These are phyloP conservation scores for Malbranchea zuffiana DNA, from an alignment of 2,329 filamentous ascomycete genomes.

Conservation along the genomic window DNA sequence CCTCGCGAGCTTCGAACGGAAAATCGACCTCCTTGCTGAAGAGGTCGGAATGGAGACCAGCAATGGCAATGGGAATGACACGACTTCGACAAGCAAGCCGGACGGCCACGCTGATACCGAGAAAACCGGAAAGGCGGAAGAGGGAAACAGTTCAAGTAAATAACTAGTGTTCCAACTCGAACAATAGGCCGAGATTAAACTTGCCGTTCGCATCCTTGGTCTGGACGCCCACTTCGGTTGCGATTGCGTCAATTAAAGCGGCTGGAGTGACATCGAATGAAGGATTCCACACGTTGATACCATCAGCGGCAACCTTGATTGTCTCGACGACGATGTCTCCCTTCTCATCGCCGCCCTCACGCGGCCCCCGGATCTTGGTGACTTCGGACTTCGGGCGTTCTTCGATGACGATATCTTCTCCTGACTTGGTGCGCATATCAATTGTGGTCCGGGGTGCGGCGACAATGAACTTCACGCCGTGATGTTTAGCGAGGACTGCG, in stretches of 20 bases:
- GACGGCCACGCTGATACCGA: slow-evolving; percentile 8
- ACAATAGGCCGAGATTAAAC: slow-evolving; percentile 46
- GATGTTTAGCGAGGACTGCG: slow-evolving; percentile 77
- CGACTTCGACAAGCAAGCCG: neutral
- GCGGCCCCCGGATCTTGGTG: slow-evolving; percentile 69
- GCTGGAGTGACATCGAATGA: slow-evolving; percentile 92
- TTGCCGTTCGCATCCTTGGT: slow-evolving; percentile 60
- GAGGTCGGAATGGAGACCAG: slow-evolving; percentile 12
- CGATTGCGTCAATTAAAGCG: slow-evolving; percentile 79
- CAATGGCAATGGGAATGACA: neutral
- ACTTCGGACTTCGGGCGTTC: slow-evolving; percentile 73
- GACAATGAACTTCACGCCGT: slow-evolving; percentile 88
- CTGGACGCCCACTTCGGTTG: slow-evolving; percentile 82
- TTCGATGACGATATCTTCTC: slow-evolving; percentile 78
- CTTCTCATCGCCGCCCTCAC: slow-evolving; percentile 49
- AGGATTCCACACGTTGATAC: slow-evolving; percentile 88
- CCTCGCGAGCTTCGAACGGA: slow-evolving; percentile 43
- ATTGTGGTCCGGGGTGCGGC: slow-evolving; percentile 92
- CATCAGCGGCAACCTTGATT: slow-evolving; percentile 65
- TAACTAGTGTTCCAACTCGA: slow-evolving; percentile 2
- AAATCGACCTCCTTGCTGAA: slow-evolving; percentile 35
- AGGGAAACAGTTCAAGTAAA: neutral
- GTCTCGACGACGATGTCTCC: slow-evolving; percentile 44
- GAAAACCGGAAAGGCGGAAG: neutral
- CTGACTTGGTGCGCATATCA: slow-evolving; percentile 68